These are phyloP conservation scores for Ophiostoma himal-ulmi DNA, from an alignment of 2,329 filamentous ascomycete species.

Conservation along the genomic window DNA sequence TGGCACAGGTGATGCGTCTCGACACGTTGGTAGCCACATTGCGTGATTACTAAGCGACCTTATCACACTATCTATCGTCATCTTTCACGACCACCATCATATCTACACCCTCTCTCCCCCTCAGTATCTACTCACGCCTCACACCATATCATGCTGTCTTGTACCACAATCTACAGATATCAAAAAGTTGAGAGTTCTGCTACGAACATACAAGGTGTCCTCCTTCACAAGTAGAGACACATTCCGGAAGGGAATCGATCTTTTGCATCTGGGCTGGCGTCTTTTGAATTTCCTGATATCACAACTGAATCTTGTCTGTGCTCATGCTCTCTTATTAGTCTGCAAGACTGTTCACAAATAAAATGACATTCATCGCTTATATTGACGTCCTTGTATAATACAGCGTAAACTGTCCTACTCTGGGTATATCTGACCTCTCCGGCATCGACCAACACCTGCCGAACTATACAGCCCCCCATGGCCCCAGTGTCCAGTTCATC, in stretches of 20 bases:
- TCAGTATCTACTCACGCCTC: background rate
- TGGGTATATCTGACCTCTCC: background rate
- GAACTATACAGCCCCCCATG: conserved; percentile 48
- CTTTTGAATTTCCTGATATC: conserved; percentile 11
- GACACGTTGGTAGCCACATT: conserved; percentile 82
- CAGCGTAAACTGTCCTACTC: background rate
- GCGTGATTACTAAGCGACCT: conserved; percentile 59
- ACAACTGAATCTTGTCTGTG: background rate
- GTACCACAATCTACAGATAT: conserved; percentile 1
- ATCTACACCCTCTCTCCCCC: background rate
- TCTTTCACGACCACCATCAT: background rate
- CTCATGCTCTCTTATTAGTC: background rate
- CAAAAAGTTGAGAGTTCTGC: background rate
- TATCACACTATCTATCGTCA: background rate
- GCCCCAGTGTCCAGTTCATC: conserved; percentile 55
- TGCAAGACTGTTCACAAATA: too few species aligned
- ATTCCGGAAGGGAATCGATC: background rate
- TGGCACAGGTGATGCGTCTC: conserved; percentile 71
- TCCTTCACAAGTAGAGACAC: background rate
- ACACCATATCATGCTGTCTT: background rate
- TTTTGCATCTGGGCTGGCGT: conserved; percentile 8
- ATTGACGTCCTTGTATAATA: background rate
- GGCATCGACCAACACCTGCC: background rate
- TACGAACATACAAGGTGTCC: background rate
- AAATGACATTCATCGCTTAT: background rate